Evolutionary conservation across 78 protist genomes (phyloP).

Genomic region (Polysphondylium violaceum): DNA sequence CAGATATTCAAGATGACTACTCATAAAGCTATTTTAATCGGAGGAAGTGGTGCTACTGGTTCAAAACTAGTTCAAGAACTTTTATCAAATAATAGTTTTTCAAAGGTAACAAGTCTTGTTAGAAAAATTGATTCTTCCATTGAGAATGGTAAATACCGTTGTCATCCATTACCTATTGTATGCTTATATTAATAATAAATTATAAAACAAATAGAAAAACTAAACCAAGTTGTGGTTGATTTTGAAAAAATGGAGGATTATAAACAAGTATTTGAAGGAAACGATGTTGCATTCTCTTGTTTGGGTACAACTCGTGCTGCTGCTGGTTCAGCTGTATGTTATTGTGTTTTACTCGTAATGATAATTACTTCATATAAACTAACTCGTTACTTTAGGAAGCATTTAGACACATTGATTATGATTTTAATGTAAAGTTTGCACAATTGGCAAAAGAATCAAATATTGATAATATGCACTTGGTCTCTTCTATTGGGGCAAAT

Average conservation of each 20-base stretch:
- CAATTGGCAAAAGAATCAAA: constrained; percentile 26
- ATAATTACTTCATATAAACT: not conserved
- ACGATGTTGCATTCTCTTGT: constrained; percentile 38
- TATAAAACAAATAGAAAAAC: constrained; percentile 6
- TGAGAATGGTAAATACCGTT: not conserved
- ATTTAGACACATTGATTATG: constrained; percentile 36
- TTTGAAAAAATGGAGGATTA: constrained; percentile 31
- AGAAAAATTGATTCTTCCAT: constrained; percentile 4
- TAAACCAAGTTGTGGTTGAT: constrained; percentile 69
- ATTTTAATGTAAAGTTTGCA: not conserved
- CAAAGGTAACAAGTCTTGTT: constrained; percentile 46
- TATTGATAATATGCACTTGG: constrained; percentile 13
- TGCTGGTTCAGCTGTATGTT: constrained; percentile 37
- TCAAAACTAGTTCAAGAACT: constrained; percentile 18
- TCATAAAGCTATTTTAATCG: constrained; percentile 28
- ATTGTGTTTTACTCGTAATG: not conserved
- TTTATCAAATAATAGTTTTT: not conserved
- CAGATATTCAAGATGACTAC: no score
- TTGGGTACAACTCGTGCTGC: constrained; percentile 28
- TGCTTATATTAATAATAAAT: not conserved
- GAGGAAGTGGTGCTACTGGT: constrained; percentile 72
- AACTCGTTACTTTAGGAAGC: not conserved
- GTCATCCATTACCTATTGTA: not conserved
- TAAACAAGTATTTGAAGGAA: constrained; percentile 13
- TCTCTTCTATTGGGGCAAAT: constrained; percentile 42